Base-by-base conservation (phyloP, 2,329 filamentous ascomycete species). In the Penicillium decumbens region DNA sequence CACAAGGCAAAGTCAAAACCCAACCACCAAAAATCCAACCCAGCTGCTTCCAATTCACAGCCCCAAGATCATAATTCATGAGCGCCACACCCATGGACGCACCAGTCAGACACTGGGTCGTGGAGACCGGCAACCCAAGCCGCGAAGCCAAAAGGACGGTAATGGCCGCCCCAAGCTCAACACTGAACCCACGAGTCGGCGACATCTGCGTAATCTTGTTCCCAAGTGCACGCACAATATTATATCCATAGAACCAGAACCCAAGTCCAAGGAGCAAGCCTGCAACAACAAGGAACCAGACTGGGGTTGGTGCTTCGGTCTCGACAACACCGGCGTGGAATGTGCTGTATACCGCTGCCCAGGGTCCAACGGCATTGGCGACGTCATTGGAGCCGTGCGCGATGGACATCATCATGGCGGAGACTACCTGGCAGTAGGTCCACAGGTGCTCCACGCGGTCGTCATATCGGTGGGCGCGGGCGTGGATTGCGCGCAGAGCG, bases 371-470 rank as follows among this genome's bases (percentile, higher is more conserved):
- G 0, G 70, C 71, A 51, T 74, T 75, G 35, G 70, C 66, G 4
- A 74, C 69, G 50, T 74, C 72, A 56, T 75, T 75, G 41, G 69
- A 68, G n/a, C 72, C 72, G 60, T 75, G 73, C 3, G 71, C 68
- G 48, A 75, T 71, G 18, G 70, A 73, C 63, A 72, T 67, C 55
- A 72, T 68, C 55, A 72, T 70, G 33, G 72, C 70, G 5, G 65
- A 66, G 13, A 65, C 62, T 25, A 74, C 66, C 56, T 74, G 72
- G 38, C 64, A 68, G 51, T 70, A 77, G 1, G 75, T 75, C 67
- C 69, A 76, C 23, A 75, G 63, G 60, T 78, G 73, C 58, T 77
- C 75, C 12, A 75, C 72, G 4, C 69, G 66, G 50, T 72, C 72
- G 55, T 77, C 75, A 53, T 76, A 77, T 5, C 64, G 63, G 30